Percentiles rank a stretch among this genome's conserved stretches.
phyloP scores from a whole-genome alignment of 2,329 filamentous ascomycete species.

The Ceratocystis destructans region DNA sequence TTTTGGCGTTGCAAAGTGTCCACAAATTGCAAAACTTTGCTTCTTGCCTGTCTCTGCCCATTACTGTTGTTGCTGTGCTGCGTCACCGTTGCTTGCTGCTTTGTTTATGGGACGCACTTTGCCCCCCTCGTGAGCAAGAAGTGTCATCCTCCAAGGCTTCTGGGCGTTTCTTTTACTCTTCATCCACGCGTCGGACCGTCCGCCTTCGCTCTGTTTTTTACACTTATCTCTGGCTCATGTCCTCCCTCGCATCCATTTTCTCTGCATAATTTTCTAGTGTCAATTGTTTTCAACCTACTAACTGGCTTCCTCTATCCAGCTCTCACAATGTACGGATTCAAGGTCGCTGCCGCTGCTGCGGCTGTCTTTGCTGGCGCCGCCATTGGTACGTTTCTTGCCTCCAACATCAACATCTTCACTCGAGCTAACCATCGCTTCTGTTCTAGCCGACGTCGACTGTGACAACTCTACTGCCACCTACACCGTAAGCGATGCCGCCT shows the following conservation, averaged over 20 bases:
- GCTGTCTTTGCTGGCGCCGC: slow-evolving; percentile 31
- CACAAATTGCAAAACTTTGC: background rate
- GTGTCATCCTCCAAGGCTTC: background rate
- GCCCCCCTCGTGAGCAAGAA: background rate
- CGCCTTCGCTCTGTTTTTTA: background rate
- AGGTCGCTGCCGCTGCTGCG: slow-evolving; percentile 34
- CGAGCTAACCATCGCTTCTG: background rate
- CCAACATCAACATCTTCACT: too few relatives aligned
- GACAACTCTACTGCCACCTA: slow-evolving; percentile 29
- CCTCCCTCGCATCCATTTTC: background rate
- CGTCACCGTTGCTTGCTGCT: background rate
- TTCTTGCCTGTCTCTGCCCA: background rate
- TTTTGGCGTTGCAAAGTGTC: background rate
- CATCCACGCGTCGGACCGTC: too few relatives aligned
- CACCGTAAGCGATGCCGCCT: slow-evolving; percentile 48
- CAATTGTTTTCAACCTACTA: background rate
- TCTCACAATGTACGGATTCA: slow-evolving; percentile 35
- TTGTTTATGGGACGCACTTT: background rate
- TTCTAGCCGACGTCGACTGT: slow-evolving; percentile 18
- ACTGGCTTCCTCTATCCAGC: slow-evolving; percentile 3
- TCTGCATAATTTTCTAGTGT: background rate
- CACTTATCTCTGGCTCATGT: background rate
- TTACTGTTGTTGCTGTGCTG: background rate
- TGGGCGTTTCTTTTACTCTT: background rate
- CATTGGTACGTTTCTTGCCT: slow-evolving; percentile 29